Evolutionary conservation across 768 basidiomycete genomes (phyloP).

Genomic region (Lentinula detonsa): DNA sequence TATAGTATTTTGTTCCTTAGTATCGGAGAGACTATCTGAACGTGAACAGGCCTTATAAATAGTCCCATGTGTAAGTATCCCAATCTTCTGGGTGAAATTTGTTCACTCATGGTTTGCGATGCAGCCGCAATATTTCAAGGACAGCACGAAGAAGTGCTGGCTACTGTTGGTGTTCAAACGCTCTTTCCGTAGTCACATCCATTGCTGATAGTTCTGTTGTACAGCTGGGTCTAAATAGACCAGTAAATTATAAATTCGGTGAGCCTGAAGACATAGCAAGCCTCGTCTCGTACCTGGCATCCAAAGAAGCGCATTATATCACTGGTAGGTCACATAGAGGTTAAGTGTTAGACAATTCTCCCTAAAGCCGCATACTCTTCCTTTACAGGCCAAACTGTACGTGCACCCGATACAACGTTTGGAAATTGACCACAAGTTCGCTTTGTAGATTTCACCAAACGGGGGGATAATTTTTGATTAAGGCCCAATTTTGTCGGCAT

Average conservation of each 20-base stretch:
- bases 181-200: not conserved
- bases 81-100: not conserved
- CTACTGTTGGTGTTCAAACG: not conserved
- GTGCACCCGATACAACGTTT: not conserved
- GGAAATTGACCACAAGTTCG: not conserved
- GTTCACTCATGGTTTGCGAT: not conserved
- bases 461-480: not conserved
- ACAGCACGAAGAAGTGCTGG: not conserved
- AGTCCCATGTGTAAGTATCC: slow-evolving; percentile 2
- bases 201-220: not conserved
- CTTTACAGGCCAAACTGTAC: slow-evolving; percentile 2
- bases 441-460: not conserved
- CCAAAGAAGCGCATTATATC: slow-evolving; percentile 21
- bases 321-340: slow-evolving; percentile 14
- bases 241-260: slow-evolving; percentile 1
- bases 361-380: not conserved
- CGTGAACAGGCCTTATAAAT: not conserved
- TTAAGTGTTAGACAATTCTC: not conserved
- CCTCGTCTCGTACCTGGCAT: slow-evolving; percentile 23
- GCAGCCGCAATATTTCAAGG: not conserved
- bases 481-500: not conserved
- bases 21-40: not conserved
- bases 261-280: slow-evolving; percentile 16
- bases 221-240: slow-evolving; percentile 7
- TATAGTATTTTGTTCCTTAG: not conserved